Conservation (phyloP, 148 eudicot species). For the Rheum nobile region DNA sequence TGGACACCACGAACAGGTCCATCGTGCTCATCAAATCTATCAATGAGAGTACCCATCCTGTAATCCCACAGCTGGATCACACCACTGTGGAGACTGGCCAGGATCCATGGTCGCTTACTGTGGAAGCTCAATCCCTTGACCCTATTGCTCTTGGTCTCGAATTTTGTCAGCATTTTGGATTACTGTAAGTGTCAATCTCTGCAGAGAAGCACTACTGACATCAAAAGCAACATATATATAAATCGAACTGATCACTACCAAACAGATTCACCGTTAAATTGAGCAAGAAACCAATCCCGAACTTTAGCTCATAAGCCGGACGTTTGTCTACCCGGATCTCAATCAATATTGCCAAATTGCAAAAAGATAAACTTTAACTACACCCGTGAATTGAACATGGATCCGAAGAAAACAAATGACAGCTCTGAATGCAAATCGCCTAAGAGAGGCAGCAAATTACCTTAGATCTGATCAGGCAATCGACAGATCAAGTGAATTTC, state of each 20-base stretch:
- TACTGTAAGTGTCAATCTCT: not conserved
- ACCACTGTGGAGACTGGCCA: constrained; percentile 63
- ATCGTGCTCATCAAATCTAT: constrained; percentile 58
- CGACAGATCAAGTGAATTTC: constrained; percentile 6
- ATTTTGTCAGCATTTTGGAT: constrained; percentile 48
- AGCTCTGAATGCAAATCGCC: not conserved
- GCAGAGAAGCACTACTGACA: constrained; percentile 8
- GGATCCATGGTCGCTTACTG: constrained; percentile 66
- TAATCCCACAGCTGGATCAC: constrained; percentile 78
- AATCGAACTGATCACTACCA: not conserved
- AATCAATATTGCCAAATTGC: not conserved
- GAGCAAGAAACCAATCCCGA: not conserved
- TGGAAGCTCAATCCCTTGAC: constrained; percentile 69
- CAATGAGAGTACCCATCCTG: constrained; percentile 60
- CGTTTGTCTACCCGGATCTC: not conserved
- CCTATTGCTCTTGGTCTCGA: constrained; percentile 63
- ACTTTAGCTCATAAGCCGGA: not conserved
- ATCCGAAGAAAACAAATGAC: not conserved
- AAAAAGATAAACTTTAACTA: not conserved
- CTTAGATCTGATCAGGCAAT: constrained; percentile 13
- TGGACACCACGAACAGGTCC: constrained; percentile 75
- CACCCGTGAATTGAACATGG: not conserved
- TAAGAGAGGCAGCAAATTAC: constrained; percentile 1
- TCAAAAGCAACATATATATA: not conserved
- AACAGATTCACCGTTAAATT: not conserved